phyloP scores from a whole-genome alignment of 352 stramenopile species.

The Phytophthora agathidicida region DNA sequence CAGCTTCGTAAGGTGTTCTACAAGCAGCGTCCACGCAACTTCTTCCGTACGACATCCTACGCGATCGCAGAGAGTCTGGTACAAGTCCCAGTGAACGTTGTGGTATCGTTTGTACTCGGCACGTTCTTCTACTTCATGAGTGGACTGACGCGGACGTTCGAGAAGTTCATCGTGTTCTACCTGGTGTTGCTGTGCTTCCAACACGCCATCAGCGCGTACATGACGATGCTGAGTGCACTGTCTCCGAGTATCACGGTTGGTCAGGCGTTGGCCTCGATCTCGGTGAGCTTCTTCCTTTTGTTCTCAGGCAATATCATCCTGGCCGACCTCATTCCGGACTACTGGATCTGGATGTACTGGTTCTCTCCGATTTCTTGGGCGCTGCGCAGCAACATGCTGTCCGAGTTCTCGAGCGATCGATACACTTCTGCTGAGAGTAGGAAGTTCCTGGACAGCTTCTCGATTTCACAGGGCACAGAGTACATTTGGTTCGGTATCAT shows the following conservation, averaged over 20 bases:
- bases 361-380: constrained; percentile 70
- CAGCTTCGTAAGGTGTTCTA: constrained; percentile 88
- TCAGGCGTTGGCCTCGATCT: constrained; percentile 52
- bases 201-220: constrained; percentile 69
- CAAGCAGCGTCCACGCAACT: constrained; percentile 90
- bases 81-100: constrained; percentile 69
- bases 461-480: constrained; percentile 41
- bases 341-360: constrained; percentile 86
- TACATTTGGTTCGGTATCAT: constrained; percentile 59
- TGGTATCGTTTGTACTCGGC: constrained; percentile 62
- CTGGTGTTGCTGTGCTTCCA: constrained; percentile 80
- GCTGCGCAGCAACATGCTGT: constrained; percentile 60
- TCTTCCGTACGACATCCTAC: constrained; percentile 88
- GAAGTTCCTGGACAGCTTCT: constrained; percentile 37
- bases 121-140: constrained; percentile 92
- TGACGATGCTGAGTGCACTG: constrained; percentile 62
- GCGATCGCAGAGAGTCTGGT: constrained; percentile 68
- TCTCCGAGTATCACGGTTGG: constrained; percentile 62
- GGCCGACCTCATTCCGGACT: constrained; percentile 64
- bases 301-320: constrained; percentile 82
- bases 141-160: constrained; percentile 61
- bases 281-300: constrained; percentile 67
- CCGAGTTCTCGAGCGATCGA: constrained; percentile 46
- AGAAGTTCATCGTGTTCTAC: constrained; percentile 82
- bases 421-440: constrained; percentile 28